Base-by-base conservation (phyloP, 129 eudicot genomes). In the Centrapalus pauciflorus region DNA sequence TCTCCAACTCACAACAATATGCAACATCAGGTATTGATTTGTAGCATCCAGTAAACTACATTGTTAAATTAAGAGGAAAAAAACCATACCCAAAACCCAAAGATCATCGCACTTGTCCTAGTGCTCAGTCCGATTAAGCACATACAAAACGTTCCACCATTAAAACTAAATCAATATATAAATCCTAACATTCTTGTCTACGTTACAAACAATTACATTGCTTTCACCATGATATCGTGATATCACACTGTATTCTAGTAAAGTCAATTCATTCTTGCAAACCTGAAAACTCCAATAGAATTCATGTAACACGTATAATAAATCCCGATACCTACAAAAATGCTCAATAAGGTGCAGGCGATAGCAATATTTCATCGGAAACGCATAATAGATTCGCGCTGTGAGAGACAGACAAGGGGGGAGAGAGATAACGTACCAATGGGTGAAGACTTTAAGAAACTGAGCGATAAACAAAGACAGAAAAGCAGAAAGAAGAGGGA, bases 381-480 rank as follows among this genome's bases (percentile, higher is more conserved):
- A 64, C 13, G 56, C 20, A 34, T 2, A 34, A 27, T 1, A 69
- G 26, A 52, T 40, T 49, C 16, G 13, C 12, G 48, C 5, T 6
- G 20, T 23, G 6, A 27, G 17, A 12, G 10, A 73, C 12, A 13
- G 20, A 61, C n/a, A n/a, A n/a, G n/a, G n/a, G n/a, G 28, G 50
- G n/a, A 54, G 0, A 46, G 21, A 52, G 11, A 14, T 13, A 43
- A 25, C 66, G 37, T 77, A 90, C 97, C 97, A 90, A 55, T 86
- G 74, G 19, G 95, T 90, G 55, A 90, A 81, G 61, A 85, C 83
- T 79, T 90, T 90, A 59, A 90, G 95, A 75, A 90, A 90, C 74
- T 90, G 97, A 58, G 95, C 97, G 24, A 90, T 67, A 34, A 87
- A 76, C 28, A 84, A 48, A 0, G 97, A 87, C 33, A 90, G 73